A percentile compares a stretch with the other conserved stretches of the same genome.
These are phyloP conservation scores for Moesziomyces globuligerus DNA, from an alignment of 1,284 basidiomycete genomes.

Conservation along the genomic window DNA sequence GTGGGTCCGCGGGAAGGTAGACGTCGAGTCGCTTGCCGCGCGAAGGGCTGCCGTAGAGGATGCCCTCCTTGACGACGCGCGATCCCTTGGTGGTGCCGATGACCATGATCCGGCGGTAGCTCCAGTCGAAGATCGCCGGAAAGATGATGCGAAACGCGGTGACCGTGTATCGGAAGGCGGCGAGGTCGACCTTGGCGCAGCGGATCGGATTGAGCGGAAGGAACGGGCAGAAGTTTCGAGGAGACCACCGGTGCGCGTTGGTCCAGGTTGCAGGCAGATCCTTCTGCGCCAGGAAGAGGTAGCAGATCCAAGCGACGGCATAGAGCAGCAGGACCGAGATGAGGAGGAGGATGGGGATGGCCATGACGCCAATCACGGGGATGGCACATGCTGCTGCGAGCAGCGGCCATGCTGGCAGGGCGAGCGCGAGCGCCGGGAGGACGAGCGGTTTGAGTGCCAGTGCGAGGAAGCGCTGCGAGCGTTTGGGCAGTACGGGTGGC, in stretches of 20 bases:
- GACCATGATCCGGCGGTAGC: slow-evolving; percentile 61
- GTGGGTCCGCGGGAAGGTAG: slow-evolving; percentile 53
- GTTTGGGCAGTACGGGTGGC: slow-evolving; percentile 29
- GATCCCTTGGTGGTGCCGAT: slow-evolving; percentile 61
- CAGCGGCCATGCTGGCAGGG: slow-evolving; percentile 57
- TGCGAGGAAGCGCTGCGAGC: slow-evolving; percentile 39
- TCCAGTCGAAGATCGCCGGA: slow-evolving; percentile 62
- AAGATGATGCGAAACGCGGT: slow-evolving; percentile 53
- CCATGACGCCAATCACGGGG: slow-evolving; percentile 58
- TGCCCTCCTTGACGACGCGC: slow-evolving; percentile 60
- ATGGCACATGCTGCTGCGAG: slow-evolving; percentile 54
- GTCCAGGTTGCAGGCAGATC: slow-evolving; percentile 53
- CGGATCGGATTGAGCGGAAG: slow-evolving; percentile 62
- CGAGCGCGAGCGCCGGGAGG: slow-evolving; percentile 49
- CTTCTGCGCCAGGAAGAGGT: slow-evolving; percentile 63
- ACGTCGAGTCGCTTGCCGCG: slow-evolving; percentile 58
- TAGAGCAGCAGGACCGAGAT: slow-evolving; percentile 63
- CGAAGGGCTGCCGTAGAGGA: slow-evolving; percentile 58
- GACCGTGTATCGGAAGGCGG: slow-evolving; percentile 50
- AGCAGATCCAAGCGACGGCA: slow-evolving; percentile 64
- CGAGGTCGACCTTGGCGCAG: slow-evolving; percentile 61
- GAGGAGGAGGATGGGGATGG: slow-evolving; percentile 63
- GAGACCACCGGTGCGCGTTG: slow-evolving; percentile 21
- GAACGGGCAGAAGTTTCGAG: slow-evolving; percentile 47
- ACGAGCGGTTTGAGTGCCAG: slow-evolving; percentile 47